phyloP scores from a whole-genome alignment of 352 stramenopile species.

The Globisporangium canariense region DNA sequence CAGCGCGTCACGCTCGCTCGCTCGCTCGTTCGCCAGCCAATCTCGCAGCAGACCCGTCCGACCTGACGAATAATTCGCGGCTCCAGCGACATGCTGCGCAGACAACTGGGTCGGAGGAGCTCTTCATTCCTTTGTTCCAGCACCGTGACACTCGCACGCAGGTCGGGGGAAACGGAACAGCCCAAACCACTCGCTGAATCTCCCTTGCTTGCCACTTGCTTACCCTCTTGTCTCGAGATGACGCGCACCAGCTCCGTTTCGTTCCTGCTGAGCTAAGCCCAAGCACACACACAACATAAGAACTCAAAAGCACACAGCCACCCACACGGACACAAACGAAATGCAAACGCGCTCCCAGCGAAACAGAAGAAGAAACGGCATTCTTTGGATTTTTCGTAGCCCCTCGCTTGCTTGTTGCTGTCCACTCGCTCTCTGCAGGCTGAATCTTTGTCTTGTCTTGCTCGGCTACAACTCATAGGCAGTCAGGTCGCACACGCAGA shows the following conservation, averaged over 20 bases:
- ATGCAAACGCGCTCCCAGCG: background rate
- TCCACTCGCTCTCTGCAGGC: background rate
- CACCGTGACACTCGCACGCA: background rate
- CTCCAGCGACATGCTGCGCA: background rate
- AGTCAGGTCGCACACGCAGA: background rate
- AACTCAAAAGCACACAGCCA: background rate
- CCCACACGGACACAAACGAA: background rate
- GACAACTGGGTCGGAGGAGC: background rate
- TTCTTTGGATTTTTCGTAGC: slow-evolving; percentile 7
- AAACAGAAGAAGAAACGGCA: slow-evolving; percentile 9
- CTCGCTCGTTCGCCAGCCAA: background rate
- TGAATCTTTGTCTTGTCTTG: background rate
- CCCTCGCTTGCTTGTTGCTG: background rate
- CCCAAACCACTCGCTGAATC: background rate
- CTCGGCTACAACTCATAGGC: background rate
- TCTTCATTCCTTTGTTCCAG: background rate
- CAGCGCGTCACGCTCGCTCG: background rate
- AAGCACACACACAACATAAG: slow-evolving; percentile 1
- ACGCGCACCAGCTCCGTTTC: slow-evolving; percentile 13
- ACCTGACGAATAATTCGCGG: background rate
- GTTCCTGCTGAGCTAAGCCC: background rate
- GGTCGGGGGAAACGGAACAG: slow-evolving; percentile 3
- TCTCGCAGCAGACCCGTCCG: background rate
- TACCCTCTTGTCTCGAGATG: background rate
- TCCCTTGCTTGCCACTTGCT: background rate